Percentiles rank a stretch among this genome's conserved stretches.
These are phyloP conservation scores for Marasmius sp. DNA, from an alignment of 1,284 basidiomycete genomes.

Conservation along the genomic window DNA sequence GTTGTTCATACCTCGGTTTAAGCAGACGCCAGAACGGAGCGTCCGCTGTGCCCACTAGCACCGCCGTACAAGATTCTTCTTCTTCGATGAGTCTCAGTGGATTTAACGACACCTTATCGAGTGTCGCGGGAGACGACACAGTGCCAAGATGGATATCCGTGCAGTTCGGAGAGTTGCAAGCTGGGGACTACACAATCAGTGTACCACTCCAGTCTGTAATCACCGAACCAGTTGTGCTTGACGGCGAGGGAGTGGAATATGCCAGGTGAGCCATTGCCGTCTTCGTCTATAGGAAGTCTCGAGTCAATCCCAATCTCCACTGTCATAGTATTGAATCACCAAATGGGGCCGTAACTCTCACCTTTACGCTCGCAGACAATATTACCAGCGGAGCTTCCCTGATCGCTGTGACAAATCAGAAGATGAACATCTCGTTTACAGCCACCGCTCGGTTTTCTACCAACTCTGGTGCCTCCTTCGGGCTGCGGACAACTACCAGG, in stretches of 20 bases:
- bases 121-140: slow-evolving; percentile 10
- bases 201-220: background rate
- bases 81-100: background rate
- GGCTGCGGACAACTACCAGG: background rate
- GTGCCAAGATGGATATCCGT: slow-evolving; percentile 15
- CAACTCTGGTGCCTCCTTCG: background rate
- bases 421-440: background rate
- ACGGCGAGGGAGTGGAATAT: background rate
- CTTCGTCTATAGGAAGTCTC: background rate
- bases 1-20: background rate
- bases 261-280: background rate
- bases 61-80: background rate
- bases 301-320: background rate
- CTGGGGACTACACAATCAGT: background rate
- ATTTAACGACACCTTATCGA: slow-evolving; percentile 6
- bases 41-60: background rate
- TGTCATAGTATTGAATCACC: background rate
- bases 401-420: background rate
- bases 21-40: background rate
- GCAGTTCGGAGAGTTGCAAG: background rate
- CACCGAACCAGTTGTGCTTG: background rate
- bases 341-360: background rate
- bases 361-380: background rate
- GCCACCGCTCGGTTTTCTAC: background rate
- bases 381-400: background rate